Percentiles rank a stretch among this genome's conserved stretches.
Evolutionary conservation across 352 stramenopile species (phyloP).

Genomic region (Phytopythium helicoides): DNA sequence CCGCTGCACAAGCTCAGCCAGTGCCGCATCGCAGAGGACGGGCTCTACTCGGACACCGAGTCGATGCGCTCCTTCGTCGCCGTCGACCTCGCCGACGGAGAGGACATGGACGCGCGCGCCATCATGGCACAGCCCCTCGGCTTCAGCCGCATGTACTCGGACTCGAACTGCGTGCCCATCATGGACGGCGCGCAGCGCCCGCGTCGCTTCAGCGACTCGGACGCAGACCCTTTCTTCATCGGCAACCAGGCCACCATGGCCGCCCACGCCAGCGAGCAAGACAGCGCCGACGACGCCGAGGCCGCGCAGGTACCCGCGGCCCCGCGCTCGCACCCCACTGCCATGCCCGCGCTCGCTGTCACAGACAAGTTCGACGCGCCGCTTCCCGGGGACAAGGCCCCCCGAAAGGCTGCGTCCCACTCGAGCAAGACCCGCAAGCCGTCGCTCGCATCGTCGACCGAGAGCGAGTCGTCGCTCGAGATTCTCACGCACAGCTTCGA

Average conservation of each 20-base stretch:
- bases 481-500: slow-evolving; percentile 42
- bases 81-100: slow-evolving; percentile 65
- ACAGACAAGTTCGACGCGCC: slow-evolving; percentile 36
- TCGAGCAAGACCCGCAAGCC: slow-evolving; percentile 44
- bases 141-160: slow-evolving; percentile 73
- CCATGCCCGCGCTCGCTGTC: slow-evolving; percentile 21
- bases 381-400: neutral
- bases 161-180: slow-evolving; percentile 46
- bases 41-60: slow-evolving; percentile 69
- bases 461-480: slow-evolving; percentile 47
- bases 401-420: slow-evolving; percentile 7
- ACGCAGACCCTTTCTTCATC: slow-evolving; percentile 70
- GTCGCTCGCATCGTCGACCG: slow-evolving; percentile 40
- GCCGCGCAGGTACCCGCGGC: slow-evolving; percentile 15
- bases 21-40: slow-evolving; percentile 60
- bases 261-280: slow-evolving; percentile 23
- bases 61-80: slow-evolving; percentile 78
- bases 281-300: slow-evolving; percentile 24
- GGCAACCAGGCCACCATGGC: slow-evolving; percentile 27
- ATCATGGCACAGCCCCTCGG: slow-evolving; percentile 51
- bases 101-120: slow-evolving; percentile 37
- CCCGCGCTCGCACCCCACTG: slow-evolving; percentile 15
- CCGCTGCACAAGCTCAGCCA: slow-evolving; percentile 75
- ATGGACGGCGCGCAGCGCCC: slow-evolving; percentile 39
- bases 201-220: slow-evolving; percentile 79